Base-by-base conservation (phyloP, 2,329 filamentous ascomycete species). In the Sclerotinia borealis region DNA sequence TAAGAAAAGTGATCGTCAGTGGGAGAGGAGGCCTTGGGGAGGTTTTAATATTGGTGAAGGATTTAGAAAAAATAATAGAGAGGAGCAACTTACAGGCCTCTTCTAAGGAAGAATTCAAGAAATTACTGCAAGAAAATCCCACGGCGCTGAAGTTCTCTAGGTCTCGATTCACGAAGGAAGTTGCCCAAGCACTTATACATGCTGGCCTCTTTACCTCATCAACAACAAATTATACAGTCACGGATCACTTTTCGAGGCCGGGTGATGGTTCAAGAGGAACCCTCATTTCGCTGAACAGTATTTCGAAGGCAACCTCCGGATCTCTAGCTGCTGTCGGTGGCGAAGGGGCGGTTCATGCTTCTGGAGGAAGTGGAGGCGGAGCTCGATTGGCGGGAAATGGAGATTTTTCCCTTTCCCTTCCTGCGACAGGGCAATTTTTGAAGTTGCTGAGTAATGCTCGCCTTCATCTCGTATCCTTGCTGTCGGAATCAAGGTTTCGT, bases 281-380 rank as follows among this genome's bases (percentile, higher is more conserved):
- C 11, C 76, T 87, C 43, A 80, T 83, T 29, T 86, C 85, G 4
- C 78, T 92, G 11, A 82, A 86, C 43, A 81, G 79, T 31, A 84
- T 90, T 27, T 84, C 86, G 2, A 81, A 79, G 66, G 86, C 87
- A 27, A 84, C 88, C 6, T 88, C 89, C 0, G 90, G 90, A 17
- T 86, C 86, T 3, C 71, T 89, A 2, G 87, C 80, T 8, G 88
- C 89, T 1, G 85, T 92, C 0, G 90, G 90, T 1, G 89, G 89
- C 5, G 76, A 79, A n/a, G 83, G 84, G 25, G 87, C 85, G 2
- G 77, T 91, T 6, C 83, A 88, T 71, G 81, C 81, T 55, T 84
- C 81, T 2, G 88, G 88, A 19, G 89, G 88, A 13, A 70, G 64
- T 58, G 74, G 72, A 43, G 75, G 70, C 67, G 68, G 73, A 22